These are phyloP conservation scores for Tieghemostelium lacteum DNA, from an alignment of 78 protist genomes.

Conservation along the genomic window DNA sequence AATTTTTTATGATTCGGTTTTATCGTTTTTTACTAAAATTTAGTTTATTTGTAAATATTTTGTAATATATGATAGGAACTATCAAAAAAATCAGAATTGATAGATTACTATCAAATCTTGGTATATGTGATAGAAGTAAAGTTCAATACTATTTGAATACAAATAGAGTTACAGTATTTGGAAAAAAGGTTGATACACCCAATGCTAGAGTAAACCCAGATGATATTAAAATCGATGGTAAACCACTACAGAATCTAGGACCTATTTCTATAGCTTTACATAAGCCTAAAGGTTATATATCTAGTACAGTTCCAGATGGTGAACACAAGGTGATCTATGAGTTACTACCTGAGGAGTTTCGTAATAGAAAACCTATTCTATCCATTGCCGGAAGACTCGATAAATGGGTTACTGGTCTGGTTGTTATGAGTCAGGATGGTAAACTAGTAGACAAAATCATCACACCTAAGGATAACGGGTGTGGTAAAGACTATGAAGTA, in stretches of 20 bases:
- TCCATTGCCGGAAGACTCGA: slow-evolving; percentile 83
- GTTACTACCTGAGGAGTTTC: slow-evolving; percentile 62
- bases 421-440: slow-evolving; percentile 78
- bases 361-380: slow-evolving; percentile 45
- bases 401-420: slow-evolving; percentile 81
- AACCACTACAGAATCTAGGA: slow-evolving; percentile 9
- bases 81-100: slow-evolving; percentile 39
- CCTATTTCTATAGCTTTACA: slow-evolving; percentile 62
- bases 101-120: slow-evolving; percentile 53
- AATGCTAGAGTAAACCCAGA: slow-evolving; percentile 16
- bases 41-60: background rate
- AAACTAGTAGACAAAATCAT: slow-evolving; percentile 54
- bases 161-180: slow-evolving; percentile 40
- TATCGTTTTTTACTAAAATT: no score
- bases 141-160: background rate
- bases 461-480: slow-evolving; percentile 56
- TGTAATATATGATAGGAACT: background rate
- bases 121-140: slow-evolving; percentile 43
- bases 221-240: slow-evolving; percentile 47
- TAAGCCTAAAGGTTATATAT: slow-evolving; percentile 77
- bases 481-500: slow-evolving; percentile 57
- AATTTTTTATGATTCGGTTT: no score
- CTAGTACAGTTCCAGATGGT: slow-evolving; percentile 43
- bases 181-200: slow-evolving; percentile 17
- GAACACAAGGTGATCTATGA: slow-evolving; percentile 71